These are phyloP conservation scores for Hortiboletus campestris DNA, from an alignment of 768 basidiomycete genomes.

Conservation along the genomic window DNA sequence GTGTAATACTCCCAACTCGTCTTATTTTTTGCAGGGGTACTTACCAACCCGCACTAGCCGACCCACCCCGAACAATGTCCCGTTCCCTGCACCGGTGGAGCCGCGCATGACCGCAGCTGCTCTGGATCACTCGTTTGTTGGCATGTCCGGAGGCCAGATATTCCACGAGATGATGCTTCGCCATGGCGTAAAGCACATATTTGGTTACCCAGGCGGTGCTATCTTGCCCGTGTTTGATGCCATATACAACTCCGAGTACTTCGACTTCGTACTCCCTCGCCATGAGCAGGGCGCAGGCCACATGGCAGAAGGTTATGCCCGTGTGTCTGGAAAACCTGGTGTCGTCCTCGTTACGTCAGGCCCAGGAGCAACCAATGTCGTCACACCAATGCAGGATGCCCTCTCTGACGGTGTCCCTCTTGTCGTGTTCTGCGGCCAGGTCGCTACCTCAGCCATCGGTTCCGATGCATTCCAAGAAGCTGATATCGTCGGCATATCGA, in stretches of 20 bases:
- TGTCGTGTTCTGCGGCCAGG: constrained; percentile 95
- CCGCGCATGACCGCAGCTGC: constrained; percentile 45
- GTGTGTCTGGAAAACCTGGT: constrained; percentile 95
- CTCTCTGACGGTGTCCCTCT: constrained; percentile 91
- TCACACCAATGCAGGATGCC: constrained; percentile 98
- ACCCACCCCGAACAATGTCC: constrained; percentile 40
- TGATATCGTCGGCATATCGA: constrained; percentile 93
- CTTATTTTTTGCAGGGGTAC: neutral
- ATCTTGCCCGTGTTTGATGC: constrained; percentile 99
- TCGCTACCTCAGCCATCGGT: constrained; percentile 99
- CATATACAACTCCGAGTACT: constrained; percentile 93
- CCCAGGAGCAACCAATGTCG: constrained; percentile 95
- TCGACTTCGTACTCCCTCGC: constrained; percentile 92
- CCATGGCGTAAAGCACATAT: constrained; percentile 93
- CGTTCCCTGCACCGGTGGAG: constrained; percentile 34
- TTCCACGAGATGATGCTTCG: constrained; percentile 99
- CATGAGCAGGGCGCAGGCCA: constrained; percentile 99
- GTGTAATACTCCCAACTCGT: constrained; percentile 44
- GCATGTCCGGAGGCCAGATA: constrained; percentile 93
- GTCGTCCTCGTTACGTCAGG: constrained; percentile 98
- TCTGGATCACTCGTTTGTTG: constrained; percentile 84
- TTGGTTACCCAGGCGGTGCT: constrained; percentile 97
- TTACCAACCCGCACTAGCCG: constrained; percentile 55
- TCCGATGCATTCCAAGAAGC: constrained; percentile 99
- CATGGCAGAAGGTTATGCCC: constrained; percentile 98